Base-by-base conservation (phyloP, 2,329 filamentous ascomycete species). In the Exophiala mesophila region DNA sequence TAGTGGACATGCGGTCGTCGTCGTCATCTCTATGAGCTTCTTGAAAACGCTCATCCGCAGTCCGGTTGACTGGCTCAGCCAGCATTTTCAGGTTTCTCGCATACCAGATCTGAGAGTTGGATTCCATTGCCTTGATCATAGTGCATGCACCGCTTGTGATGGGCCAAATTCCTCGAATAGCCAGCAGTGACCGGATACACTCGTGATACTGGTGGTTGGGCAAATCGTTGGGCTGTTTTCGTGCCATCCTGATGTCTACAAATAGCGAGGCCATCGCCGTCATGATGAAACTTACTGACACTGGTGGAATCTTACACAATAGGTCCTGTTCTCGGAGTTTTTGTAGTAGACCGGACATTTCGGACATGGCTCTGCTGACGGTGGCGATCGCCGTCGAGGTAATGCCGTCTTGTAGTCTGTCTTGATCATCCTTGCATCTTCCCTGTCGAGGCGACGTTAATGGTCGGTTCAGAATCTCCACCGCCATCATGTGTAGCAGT, bases 21-120 rank as follows among this genome's bases (percentile, higher is more conserved):
- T n/a, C n/a, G n/a, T n/a, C n/a, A n/a, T n/a, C n/a, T n/a, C n/a
- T n/a, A n/a, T n/a, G n/a, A n/a, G n/a, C n/a, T n/a, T n/a, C n/a
- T n/a, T n/a, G n/a, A n/a, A n/a, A n/a, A n/a, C n/a, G n/a, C 23
- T 26, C 23, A 26, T 26, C 23, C 12, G 23, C 6, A 26, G 23
- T 26, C 6, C 6, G 7, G 23, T 6, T 6, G 7, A 12, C 23
- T 7, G 38, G 38, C 38, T 40, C 18, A 13, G 24, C 26, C 15
- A 40, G 29, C 38, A 40, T 40, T 20, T 40, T 32, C 16, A 40
- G 16, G n/a, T 9, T 17, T 18, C 38, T 19, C 6, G 38, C 38
- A 21, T 33, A 40, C 38, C 38, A 40, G 5, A 40, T 40, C 18
- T 40, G 38, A 15, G 32, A 21, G 10, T 33, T 40, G 8, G 38